phyloP scores from a whole-genome alignment of 176 grass and related monocot species.

The Saccharum officinarum region DNA sequence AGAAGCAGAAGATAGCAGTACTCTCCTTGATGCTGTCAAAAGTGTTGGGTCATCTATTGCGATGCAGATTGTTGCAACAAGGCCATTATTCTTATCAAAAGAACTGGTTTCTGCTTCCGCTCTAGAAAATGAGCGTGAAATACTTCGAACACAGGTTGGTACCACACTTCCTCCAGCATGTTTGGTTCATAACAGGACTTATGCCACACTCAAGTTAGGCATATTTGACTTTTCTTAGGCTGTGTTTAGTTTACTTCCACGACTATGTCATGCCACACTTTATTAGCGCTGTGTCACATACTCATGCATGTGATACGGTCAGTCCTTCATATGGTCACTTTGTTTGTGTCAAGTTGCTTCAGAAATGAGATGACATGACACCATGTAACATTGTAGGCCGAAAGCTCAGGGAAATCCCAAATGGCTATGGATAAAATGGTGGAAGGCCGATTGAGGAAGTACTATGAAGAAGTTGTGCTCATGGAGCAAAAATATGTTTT shows the following conservation, averaged over 20 bases:
- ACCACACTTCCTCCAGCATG: background rate
- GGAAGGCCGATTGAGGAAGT: slow-evolving; percentile 89
- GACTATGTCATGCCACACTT: background rate
- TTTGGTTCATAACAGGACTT: background rate
- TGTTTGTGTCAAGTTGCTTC: background rate
- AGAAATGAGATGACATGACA: background rate
- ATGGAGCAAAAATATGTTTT: slow-evolving; percentile 89
- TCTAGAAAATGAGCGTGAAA: slow-evolving; percentile 76
- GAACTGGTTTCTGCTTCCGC: slow-evolving; percentile 79
- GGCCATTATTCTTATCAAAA: slow-evolving; percentile 91
- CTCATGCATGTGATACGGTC: background rate
- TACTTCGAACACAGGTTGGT: slow-evolving; percentile 77
- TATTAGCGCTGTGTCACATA: background rate
- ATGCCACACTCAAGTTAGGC: background rate
- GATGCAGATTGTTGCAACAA: slow-evolving; percentile 92
- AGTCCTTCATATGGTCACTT: background rate
- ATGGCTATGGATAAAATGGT: slow-evolving; percentile 99
- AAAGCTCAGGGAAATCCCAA: slow-evolving; percentile 90
- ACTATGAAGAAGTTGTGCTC: slow-evolving; percentile 90
- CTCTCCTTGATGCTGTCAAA: slow-evolving; percentile 67
- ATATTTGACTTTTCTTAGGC: background rate
- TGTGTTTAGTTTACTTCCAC: background rate
- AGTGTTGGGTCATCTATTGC: slow-evolving; percentile 70
- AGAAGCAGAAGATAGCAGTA: slow-evolving; percentile 72
- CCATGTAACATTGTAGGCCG: slow-evolving; percentile 55